Conservation (phyloP, 768 basidiomycete species). For the Kwoniella shandongensis region DNA sequence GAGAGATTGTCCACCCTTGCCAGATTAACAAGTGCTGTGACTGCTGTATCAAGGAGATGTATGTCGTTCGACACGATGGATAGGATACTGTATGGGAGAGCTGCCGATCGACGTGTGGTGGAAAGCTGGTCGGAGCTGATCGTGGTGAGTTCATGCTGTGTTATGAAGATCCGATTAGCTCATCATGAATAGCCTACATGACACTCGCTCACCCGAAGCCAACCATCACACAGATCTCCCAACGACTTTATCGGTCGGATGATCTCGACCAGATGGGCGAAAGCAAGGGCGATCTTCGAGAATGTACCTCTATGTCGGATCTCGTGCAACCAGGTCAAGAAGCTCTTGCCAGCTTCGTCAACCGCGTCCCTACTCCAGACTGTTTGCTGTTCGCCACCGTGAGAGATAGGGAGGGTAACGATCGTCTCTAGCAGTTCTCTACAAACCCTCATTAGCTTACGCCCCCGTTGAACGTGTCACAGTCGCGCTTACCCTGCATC, state of each 20-base stretch:
- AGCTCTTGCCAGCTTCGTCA: constrained; percentile 31
- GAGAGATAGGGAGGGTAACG: constrained; percentile 25
- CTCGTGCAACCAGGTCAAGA: constrained; percentile 48
- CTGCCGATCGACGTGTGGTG: constrained; percentile 50
- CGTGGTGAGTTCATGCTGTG: constrained; percentile 38
- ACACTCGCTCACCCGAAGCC: constrained; percentile 38
- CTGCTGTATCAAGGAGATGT: constrained; percentile 33
- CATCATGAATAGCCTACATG: neutral
- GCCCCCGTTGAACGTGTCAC: neutral
- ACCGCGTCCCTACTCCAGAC: constrained; percentile 36
- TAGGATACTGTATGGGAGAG: constrained; percentile 46
- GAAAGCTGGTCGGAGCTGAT: constrained; percentile 40
- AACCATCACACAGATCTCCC: constrained; percentile 24
- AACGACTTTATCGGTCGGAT: constrained; percentile 19
- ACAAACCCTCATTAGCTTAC: neutral
- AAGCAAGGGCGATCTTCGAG: constrained; percentile 47
- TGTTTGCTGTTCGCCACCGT: constrained; percentile 7
- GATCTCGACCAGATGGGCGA: constrained; percentile 35
- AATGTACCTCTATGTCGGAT: constrained; percentile 52
- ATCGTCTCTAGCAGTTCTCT: constrained; percentile 38
- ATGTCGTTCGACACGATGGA: constrained; percentile 38
- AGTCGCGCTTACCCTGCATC: constrained; percentile 44
- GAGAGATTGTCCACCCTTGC: constrained; percentile 26
- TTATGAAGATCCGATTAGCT: neutral
- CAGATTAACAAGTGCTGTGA: constrained; percentile 31